Evolutionary conservation across 2,329 filamentous ascomycete genomes (phyloP), one percentile per base, ranked within the genome.

Genomic region (Ophiosphaerella korrae): DNA sequence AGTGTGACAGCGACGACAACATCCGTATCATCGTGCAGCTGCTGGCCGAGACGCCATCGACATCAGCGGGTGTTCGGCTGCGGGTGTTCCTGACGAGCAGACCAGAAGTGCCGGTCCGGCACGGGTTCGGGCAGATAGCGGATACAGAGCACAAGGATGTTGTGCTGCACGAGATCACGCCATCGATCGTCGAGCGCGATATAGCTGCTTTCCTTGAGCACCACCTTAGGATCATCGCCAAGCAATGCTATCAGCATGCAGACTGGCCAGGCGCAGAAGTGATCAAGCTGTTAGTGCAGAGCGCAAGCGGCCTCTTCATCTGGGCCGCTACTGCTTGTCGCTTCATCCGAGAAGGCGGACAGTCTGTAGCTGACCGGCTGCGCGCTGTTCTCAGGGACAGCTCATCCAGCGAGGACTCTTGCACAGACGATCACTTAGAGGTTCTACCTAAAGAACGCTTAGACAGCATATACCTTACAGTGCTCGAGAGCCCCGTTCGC

Each of bases 301-400:
- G 52, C 37, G 49, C 72, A 8, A 48, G 58, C 40, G n/a, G n/a
- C n/a, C n/a, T n/a, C n/a, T n/a, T n/a, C n/a, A n/a, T n/a, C n/a
- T n/a, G n/a, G n/a, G n/a, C 73, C 3, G 56, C 62, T 8, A 69
- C 61, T 7, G 57, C 47, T 2, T 66, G 53, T 53, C 57, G 59
- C 12, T 68, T 58, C 31, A 55, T 70, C 36, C 23, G 31, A 4
- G 48, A 54, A 16, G 39, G 34, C 18, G 32, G 14, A 9, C 37
- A 29, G 9, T 48, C 48, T 37, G 52, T 45, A 5, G 40, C 12
- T 11, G 18, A 42, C 11, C 14, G 41, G 26, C 32, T 52, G 7
- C n/a, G 43, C 2, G 42, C 12, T 11, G 48, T 49, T 26, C 35
- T 33, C 37, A 24, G 37, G 9, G 13, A 13, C 18, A 24, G 9